Base-by-base conservation (phyloP, 306 rosid genomes). In the Arachis hypogaea region DNA sequence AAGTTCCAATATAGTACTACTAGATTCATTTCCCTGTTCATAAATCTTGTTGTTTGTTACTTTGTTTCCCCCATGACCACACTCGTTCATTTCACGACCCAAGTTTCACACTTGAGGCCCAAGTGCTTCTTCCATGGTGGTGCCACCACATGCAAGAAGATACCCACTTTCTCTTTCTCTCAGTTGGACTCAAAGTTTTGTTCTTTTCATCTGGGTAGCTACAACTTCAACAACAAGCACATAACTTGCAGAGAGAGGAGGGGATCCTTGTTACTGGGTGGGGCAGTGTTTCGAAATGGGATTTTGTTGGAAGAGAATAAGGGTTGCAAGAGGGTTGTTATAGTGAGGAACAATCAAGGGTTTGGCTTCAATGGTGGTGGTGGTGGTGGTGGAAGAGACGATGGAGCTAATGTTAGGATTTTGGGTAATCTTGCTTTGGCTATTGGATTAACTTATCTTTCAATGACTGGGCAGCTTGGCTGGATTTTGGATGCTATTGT, bases 401-500 rank as follows among this genome's bases (percentile, higher is more conserved):
- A 92, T 46, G 96, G 97, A 3, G 63, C 81, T 11, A 89, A 88
- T 72, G 90, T 85, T 57, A 90, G 93, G 78, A 8, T 90, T 82
- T 68, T 90, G 83, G 93, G 87, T 7, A 94, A 94, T 86, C 60
- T 94, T 75, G 93, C 95, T 83, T 80, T 94, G 67, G 99, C 96
- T 82, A 54, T 82, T 83, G 97, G 99, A 8, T 85, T 94, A 75
- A 90, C 99, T 55, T 94, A 94, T 79, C 96, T 94, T 60, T 89
- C 99, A 28, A 22, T 94, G 72, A 94, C 97, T 42, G 99, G 99
- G 58, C 97, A 94, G 73, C 96, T 94, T 82, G 98, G 99, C 44
- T 94, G 99, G 99, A 76, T 94, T 69, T 87, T 92, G 83, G 99
- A 92, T 86, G 92, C 98, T 9, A 84, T 94, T 86, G 96, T 94